Evolutionary conservation across 306 rosid genomes (phyloP).

Genomic region (Ochetophila trinervis): DNA sequence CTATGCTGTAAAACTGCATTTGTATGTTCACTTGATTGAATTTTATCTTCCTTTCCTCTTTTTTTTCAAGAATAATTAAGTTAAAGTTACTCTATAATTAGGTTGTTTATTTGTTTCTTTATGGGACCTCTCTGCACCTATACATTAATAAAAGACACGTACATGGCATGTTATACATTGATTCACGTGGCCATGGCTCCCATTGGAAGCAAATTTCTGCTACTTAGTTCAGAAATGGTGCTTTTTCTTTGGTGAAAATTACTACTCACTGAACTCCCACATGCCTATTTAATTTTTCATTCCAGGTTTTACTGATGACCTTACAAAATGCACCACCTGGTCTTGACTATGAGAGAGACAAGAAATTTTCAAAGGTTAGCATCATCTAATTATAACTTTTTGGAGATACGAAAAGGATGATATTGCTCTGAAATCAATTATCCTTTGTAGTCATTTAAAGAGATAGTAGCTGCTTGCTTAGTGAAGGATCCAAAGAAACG

Average conservation of each 20-base stretch:
- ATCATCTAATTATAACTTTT: background rate
- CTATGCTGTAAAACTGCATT: background rate
- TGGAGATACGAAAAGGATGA: background rate
- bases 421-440: background rate
- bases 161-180: background rate
- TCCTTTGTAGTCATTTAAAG: conserved; percentile 69
- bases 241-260: background rate
- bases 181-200: conserved; percentile 8
- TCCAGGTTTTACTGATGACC: conserved; percentile 94
- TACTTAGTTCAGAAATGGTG: background rate
- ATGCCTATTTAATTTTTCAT: conserved; percentile 21
- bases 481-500: conserved; percentile 97
- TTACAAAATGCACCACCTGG: conserved; percentile 98
- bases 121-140: background rate
- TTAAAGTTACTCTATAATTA: background rate
- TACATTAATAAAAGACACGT: background rate
- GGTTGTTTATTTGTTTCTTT: background rate
- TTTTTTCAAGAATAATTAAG: no score
- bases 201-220: background rate
- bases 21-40: background rate
- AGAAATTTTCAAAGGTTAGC: conserved; percentile 74
- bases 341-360: conserved; percentile 96
- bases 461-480: conserved; percentile 81
- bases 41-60: no score
- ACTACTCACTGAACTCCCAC: background rate